Conservation (phyloP, 768 basidiomycete species). For the Glaciozyma martinii region DNA sequence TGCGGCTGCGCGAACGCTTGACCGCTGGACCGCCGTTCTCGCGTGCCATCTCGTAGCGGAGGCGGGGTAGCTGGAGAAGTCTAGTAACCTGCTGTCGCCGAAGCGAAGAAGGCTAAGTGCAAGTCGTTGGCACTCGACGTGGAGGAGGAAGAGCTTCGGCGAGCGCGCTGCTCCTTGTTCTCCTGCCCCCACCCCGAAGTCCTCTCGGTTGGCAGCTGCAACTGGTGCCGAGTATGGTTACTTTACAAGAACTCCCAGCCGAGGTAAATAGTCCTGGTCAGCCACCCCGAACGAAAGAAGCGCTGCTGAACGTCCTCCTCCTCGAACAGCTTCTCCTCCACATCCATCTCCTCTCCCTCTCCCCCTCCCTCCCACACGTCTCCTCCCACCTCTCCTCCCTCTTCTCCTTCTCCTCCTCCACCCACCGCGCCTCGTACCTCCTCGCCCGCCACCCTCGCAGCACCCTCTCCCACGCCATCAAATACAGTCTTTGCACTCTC, state of each 20-base stretch:
- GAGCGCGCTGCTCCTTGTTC: too few relatives aligned
- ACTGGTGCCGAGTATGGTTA: too few relatives aligned
- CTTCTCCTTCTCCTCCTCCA: conserved; percentile 51
- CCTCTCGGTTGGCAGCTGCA: too few relatives aligned
- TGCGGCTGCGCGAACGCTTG: conserved; percentile 37
- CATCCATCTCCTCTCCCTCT: conserved; percentile 62
- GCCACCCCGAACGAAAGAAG: too few relatives aligned
- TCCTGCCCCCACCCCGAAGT: too few relatives aligned
- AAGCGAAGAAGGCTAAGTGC: too few relatives aligned
- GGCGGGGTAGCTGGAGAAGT: conserved; percentile 37
- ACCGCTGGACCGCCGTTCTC: conserved; percentile 18
- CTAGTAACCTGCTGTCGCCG: conserved; percentile 18
- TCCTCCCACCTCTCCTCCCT: conserved; percentile 51
- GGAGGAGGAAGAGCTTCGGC: too few relatives aligned
- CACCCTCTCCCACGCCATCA: conserved; percentile 37
- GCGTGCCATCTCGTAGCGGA: background rate
- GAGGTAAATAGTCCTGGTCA: too few relatives aligned
- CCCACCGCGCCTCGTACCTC: conserved; percentile 62
- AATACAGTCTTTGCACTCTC: conserved; percentile 25
- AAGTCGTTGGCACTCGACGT: too few relatives aligned
- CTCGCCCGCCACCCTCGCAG: conserved; percentile 38
- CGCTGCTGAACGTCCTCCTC: too few relatives aligned
- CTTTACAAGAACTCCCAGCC: too few relatives aligned
- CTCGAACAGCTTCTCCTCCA: conserved; percentile 61
- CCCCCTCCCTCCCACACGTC: conserved; percentile 53